A percentile compares a stretch with the other conserved stretches of the same genome.
phyloP scores from a whole-genome alignment of 345 rosid genomes.

The Salix caprea region DNA sequence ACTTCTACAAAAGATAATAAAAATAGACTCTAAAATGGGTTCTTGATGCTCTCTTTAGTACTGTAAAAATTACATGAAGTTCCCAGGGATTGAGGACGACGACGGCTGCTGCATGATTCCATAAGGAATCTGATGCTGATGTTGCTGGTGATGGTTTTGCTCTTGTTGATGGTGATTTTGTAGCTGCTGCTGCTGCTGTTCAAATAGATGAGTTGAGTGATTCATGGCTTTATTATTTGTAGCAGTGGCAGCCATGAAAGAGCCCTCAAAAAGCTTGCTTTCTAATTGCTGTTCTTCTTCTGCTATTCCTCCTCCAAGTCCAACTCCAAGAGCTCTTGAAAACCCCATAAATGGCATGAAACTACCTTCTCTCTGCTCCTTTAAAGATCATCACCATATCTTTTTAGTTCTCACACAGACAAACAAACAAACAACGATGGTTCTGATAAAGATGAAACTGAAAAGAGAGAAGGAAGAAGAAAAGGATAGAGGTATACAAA shows the following conservation, averaged over 20 bases:
- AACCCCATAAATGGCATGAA: conserved; percentile 42
- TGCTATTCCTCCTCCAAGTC: neutral
- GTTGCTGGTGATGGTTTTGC: conserved; percentile 15
- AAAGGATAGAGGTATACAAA: neutral
- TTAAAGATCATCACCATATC: conserved; percentile 26
- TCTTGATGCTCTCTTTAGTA: neutral
- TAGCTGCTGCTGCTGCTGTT: conserved; percentile 35
- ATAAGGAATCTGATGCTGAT: conserved; percentile 37
- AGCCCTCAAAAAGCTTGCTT: conserved; percentile 13
- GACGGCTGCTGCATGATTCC: conserved; percentile 49
- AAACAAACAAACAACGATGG: conserved; percentile 13
- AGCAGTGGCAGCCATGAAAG: conserved; percentile 42
- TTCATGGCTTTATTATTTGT: conserved; percentile 26
- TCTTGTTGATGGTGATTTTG: conserved; percentile 22
- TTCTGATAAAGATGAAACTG: conserved; percentile 35
- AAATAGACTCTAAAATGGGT: neutral
- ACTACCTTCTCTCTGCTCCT: conserved; percentile 20
- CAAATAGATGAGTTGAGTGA: conserved; percentile 23
- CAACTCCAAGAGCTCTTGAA: conserved; percentile 21
- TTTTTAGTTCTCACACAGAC: neutral
- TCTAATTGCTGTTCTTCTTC: neutral
- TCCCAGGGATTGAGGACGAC: conserved; percentile 44
- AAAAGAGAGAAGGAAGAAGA: neutral
- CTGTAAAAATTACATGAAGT: conserved; percentile 54
- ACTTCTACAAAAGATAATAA: neutral